phyloP scores from a whole-genome alignment of 202 grass and related monocot genomes.

The Dendrocalamus latiflorus region DNA sequence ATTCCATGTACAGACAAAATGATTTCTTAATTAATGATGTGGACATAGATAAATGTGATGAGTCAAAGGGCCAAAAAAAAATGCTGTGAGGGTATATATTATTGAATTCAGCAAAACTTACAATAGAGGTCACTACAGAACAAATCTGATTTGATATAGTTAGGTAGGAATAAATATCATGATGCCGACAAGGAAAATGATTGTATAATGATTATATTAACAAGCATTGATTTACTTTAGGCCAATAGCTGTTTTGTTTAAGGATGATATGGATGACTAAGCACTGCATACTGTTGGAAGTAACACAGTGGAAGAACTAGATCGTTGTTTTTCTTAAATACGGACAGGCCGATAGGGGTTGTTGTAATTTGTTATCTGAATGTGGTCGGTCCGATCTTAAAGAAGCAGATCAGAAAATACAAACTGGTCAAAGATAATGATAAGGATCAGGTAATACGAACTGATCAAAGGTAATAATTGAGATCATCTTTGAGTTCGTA shows the following conservation, averaged over 20 bases:
- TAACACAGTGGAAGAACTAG: too few relatives aligned
- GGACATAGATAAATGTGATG: constrained; percentile 28
- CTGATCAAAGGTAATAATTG: too few relatives aligned
- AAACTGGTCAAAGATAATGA: too few relatives aligned
- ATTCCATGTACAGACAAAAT: constrained; percentile 39
- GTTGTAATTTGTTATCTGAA: too few relatives aligned
- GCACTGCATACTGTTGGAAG: too few relatives aligned
- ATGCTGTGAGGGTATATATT: constrained; percentile 12
- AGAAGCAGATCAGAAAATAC: too few relatives aligned
- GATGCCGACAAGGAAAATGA: constrained; percentile 41
- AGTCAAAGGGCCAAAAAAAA: constrained; percentile 27
- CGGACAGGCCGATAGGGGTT: too few relatives aligned
- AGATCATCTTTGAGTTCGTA: too few relatives aligned
- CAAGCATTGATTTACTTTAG: not conserved
- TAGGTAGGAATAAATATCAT: constrained; percentile 44
- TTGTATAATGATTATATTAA: constrained; percentile 36
- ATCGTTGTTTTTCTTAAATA: too few relatives aligned
- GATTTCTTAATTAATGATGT: constrained; percentile 45
- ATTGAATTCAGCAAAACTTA: constrained; percentile 31
- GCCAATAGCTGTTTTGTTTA: constrained; percentile 25
- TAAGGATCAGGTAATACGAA: too few relatives aligned
- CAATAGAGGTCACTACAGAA: constrained; percentile 41
- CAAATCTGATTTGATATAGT: constrained; percentile 53
- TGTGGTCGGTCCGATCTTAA: too few relatives aligned
- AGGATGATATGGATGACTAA: constrained; percentile 2